Conservation (phyloP, 352 stramenopile genomes). For the Phytophthora pisi region DNA sequence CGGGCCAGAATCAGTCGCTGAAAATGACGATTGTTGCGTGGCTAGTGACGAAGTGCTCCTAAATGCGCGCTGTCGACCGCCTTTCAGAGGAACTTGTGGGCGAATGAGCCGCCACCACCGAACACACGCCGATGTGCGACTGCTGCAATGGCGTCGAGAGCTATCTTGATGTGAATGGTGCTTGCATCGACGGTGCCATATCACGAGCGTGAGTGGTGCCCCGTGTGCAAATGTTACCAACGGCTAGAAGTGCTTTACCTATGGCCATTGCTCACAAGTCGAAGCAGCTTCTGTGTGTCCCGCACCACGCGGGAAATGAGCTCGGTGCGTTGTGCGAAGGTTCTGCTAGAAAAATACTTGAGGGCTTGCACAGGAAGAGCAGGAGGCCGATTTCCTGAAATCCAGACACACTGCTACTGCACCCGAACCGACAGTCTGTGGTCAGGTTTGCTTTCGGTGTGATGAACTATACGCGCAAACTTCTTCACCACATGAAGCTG, state of each 20-base stretch:
- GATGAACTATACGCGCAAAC: too few species aligned
- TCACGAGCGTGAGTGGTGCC: background rate
- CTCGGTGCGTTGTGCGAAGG: conserved; percentile 3
- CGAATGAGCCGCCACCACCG: conserved; percentile 1
- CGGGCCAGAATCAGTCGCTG: background rate
- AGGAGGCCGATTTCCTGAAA: too few species aligned
- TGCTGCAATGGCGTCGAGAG: background rate
- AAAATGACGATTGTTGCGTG: background rate
- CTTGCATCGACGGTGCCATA: conserved; percentile 1
- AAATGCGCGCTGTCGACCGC: background rate
- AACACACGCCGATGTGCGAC: conserved; percentile 7
- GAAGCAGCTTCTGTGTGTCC: conserved; percentile 9
- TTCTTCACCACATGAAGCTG: too few species aligned
- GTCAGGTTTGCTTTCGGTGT: too few species aligned
- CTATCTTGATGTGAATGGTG: background rate
- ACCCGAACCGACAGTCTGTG: too few species aligned
- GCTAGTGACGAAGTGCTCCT: background rate
- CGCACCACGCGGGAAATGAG: conserved; percentile 6
- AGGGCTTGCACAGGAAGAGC: too few species aligned
- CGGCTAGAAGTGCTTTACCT: conserved; percentile 1
- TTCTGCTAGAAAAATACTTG: conserved; percentile 1
- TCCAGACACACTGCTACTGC: too few species aligned
- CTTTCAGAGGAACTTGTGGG: conserved; percentile 2
- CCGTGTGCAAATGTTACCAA: conserved; percentile 8
- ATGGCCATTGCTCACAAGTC: conserved; percentile 14